Conservation (phyloP, 352 stramenopile genomes). For the Globisporangium yorkense region DNA sequence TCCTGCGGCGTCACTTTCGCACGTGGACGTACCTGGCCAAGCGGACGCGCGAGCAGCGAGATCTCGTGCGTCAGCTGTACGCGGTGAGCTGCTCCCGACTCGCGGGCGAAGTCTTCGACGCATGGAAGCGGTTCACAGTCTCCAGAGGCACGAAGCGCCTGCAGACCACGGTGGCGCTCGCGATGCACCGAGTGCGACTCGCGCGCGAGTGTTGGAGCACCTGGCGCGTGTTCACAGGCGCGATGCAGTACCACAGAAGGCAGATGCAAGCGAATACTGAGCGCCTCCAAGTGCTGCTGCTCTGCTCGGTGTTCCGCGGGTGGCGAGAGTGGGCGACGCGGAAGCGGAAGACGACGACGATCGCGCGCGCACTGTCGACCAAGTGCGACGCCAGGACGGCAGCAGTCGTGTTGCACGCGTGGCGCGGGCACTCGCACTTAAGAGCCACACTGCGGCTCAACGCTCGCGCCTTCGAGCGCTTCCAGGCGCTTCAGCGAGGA, state of each 20-base stretch:
- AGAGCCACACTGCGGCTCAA: constrained; percentile 5
- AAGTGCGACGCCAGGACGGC: constrained; percentile 17
- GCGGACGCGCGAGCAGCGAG: constrained; percentile 7
- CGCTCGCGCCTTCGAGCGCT: constrained; percentile 15
- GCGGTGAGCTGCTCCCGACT: constrained; percentile 22
- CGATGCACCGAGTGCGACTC: constrained; percentile 15
- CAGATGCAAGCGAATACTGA: constrained; percentile 52
- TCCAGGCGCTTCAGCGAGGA: constrained; percentile 17
- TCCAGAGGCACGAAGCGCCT: constrained; percentile 14
- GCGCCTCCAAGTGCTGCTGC: constrained; percentile 45
- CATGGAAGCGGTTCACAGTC: constrained; percentile 24
- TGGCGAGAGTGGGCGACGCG: constrained; percentile 33
- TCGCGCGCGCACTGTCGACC: constrained; percentile 17
- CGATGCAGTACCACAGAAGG: constrained; percentile 18
- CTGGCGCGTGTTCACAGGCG: constrained; percentile 23
- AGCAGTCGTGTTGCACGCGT: constrained; percentile 14
- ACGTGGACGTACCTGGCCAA: constrained; percentile 16
- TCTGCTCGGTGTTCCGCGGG: constrained; percentile 52
- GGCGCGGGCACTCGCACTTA: constrained; percentile 14
- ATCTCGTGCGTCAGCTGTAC: constrained; percentile 23
- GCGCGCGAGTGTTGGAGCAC: constrained; percentile 6
- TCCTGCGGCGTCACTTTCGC: constrained; percentile 8
- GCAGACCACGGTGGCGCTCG: constrained; percentile 21
- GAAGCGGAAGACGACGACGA: constrained; percentile 18
- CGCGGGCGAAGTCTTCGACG: constrained; percentile 18